Conservation (phyloP, 352 stramenopile genomes). For the Phytophthora aleatoria region DNA sequence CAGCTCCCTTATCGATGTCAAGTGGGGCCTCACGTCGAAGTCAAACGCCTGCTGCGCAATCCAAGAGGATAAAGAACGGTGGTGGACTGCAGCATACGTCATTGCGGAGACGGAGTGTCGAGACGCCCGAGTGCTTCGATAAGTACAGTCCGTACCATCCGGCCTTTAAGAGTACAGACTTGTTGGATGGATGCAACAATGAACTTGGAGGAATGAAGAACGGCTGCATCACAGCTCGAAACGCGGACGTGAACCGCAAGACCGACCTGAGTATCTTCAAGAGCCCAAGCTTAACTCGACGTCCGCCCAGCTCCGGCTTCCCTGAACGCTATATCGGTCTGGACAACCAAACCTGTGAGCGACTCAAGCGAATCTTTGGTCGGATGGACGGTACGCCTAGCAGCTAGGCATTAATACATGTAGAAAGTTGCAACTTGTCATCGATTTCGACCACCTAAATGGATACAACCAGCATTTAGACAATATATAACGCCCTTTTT, state of each 20-base stretch:
- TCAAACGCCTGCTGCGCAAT: constrained; percentile 16
- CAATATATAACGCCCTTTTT: constrained; percentile 6
- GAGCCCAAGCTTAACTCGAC: constrained; percentile 52
- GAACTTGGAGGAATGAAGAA: constrained; percentile 17
- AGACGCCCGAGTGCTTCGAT: constrained; percentile 70
- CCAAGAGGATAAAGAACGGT: constrained; percentile 16
- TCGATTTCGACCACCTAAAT: not conserved
- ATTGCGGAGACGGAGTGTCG: constrained; percentile 16
- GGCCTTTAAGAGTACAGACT: constrained; percentile 49
- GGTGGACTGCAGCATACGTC: constrained; percentile 6
- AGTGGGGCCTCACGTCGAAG: not conserved
- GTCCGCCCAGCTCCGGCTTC: constrained; percentile 57
- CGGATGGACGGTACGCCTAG: constrained; percentile 48
- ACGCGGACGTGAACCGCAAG: constrained; percentile 28
- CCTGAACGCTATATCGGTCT: constrained; percentile 81
- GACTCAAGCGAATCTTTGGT: constrained; percentile 77
- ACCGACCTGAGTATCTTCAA: constrained; percentile 86
- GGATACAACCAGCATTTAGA: not conserved
- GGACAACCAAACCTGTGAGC: constrained; percentile 75
- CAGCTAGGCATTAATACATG: constrained; percentile 7
- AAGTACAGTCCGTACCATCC: constrained; percentile 84
- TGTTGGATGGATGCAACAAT: constrained; percentile 43
- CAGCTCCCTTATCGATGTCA: not conserved
- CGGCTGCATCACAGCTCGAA: not conserved
- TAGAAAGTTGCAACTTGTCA: not conserved